Evolutionary conservation across 306 rosid species (phyloP).

Genomic region (Begonia masoniana): DNA sequence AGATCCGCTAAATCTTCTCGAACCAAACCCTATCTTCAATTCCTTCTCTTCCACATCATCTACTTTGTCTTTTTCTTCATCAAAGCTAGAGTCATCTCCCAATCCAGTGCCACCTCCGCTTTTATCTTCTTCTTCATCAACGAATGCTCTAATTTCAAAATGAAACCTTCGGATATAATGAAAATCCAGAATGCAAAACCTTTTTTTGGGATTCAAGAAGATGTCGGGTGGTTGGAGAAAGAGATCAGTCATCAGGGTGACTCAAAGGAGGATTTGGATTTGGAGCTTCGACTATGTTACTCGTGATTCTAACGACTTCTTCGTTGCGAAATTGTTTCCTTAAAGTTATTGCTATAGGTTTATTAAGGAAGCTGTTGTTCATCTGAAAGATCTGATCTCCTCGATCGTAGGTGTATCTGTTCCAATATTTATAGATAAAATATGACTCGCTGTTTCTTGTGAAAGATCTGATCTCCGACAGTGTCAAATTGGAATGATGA

Average conservation of each 20-base stretch:
- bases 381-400: too few relatives aligned
- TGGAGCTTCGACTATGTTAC: conserved; percentile 86
- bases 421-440: too few relatives aligned
- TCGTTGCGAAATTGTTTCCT: neutral
- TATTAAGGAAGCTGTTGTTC: too few relatives aligned
- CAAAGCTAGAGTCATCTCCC: neutral
- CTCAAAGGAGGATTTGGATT: conserved; percentile 54
- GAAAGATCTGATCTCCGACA: too few relatives aligned
- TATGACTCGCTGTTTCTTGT: too few relatives aligned
- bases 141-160: neutral
- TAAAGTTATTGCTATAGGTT: too few relatives aligned
- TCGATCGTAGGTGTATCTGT: too few relatives aligned
- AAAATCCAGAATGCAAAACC: conserved; percentile 17
- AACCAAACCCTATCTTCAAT: conserved; percentile 38
- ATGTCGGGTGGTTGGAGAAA: conserved; percentile 32
- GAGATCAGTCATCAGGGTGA: conserved; percentile 35
- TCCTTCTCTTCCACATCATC: conserved; percentile 4
- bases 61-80: neutral
- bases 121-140: conserved; percentile 11
- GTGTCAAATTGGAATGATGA: too few relatives aligned
- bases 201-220: too few relatives aligned
- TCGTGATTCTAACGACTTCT: neutral
- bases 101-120: neutral
- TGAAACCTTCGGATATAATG: conserved; percentile 13
- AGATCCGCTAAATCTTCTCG: conserved; percentile 19